These are phyloP conservation scores for Thermoascus crustaceus DNA, from an alignment of 2,329 filamentous ascomycete species.

Conservation along the genomic window DNA sequence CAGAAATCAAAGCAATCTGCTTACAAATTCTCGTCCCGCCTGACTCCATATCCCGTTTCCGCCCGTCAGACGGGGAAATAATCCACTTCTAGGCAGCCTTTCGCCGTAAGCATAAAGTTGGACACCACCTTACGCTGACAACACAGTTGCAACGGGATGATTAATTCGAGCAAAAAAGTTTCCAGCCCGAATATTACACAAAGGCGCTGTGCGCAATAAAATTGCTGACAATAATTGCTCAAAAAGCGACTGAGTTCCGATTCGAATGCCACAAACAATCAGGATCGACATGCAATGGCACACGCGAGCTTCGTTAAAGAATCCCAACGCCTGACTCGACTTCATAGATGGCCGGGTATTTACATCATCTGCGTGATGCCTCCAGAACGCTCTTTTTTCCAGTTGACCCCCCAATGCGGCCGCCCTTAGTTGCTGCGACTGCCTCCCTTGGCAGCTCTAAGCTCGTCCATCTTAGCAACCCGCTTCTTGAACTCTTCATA, in stretches of 20 bases:
- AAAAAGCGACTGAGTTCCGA: not conserved
- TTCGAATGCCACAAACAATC: too few relatives aligned
- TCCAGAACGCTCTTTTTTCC: slow-evolving; percentile 3
- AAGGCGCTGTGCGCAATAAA: too few relatives aligned
- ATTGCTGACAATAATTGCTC: not conserved
- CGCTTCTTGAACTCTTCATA: slow-evolving; percentile 98
- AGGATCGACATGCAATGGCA: not conserved
- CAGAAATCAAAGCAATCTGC: not conserved
- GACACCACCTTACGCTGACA: too few relatives aligned
- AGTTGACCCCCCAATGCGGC: not conserved
- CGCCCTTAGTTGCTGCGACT: slow-evolving; percentile 68
- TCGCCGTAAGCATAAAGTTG: too few relatives aligned
- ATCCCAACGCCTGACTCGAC: slow-evolving; percentile 29
- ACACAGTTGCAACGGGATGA: too few relatives aligned
- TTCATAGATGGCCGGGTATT: slow-evolving; percentile 31
- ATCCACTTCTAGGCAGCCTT: slow-evolving; percentile 1
- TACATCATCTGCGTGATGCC: slow-evolving; percentile 26
- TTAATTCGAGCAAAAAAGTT: too few relatives aligned
- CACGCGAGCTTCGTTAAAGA: slow-evolving; percentile 7
- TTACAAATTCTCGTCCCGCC: not conserved
- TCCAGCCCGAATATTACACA: too few relatives aligned
- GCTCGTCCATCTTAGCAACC: slow-evolving; percentile 96
- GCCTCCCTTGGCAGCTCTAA: slow-evolving; percentile 76
- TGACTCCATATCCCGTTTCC: not conserved
- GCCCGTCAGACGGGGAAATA: not conserved